Evolutionary conservation across 306 rosid genomes (phyloP).

Genomic region (Citrullus amarus): DNA sequence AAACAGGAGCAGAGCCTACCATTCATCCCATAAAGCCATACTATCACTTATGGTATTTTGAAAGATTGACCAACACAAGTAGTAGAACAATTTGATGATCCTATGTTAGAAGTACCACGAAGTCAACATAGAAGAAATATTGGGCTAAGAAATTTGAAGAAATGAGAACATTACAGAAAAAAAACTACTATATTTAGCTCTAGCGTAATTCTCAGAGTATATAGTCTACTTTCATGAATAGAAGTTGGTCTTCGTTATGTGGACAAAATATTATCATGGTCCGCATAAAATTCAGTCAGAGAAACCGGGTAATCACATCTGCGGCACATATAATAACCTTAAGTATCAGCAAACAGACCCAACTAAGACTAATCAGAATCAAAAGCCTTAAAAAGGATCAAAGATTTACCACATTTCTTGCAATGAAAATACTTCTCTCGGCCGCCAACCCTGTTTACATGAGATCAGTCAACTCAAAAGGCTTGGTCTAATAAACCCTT

Average conservation of each 20-base stretch:
- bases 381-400: constrained; percentile 3
- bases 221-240: neutral
- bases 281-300: neutral
- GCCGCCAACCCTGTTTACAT: constrained; percentile 71
- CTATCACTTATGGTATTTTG: neutral
- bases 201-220: neutral
- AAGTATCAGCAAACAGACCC: neutral
- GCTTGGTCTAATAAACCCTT: constrained; percentile 13
- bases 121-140: too few species aligned
- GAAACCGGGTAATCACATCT: neutral
- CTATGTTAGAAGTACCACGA: neutral
- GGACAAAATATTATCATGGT: neutral
- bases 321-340: neutral
- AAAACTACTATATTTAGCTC: neutral
- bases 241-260: neutral
- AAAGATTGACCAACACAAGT: neutral
- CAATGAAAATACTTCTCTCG: constrained; percentile 77
- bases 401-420: constrained; percentile 70
- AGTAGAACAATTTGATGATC: neutral
- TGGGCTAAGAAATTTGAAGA: neutral
- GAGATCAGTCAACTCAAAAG: constrained; percentile 10
- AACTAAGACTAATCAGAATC: neutral
- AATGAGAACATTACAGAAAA: neutral
- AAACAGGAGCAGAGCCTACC: neutral
- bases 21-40: neutral